Base-by-base conservation (phyloP, 2,329 filamentous ascomycete genomes). In the Cercospora zeina region DNA sequence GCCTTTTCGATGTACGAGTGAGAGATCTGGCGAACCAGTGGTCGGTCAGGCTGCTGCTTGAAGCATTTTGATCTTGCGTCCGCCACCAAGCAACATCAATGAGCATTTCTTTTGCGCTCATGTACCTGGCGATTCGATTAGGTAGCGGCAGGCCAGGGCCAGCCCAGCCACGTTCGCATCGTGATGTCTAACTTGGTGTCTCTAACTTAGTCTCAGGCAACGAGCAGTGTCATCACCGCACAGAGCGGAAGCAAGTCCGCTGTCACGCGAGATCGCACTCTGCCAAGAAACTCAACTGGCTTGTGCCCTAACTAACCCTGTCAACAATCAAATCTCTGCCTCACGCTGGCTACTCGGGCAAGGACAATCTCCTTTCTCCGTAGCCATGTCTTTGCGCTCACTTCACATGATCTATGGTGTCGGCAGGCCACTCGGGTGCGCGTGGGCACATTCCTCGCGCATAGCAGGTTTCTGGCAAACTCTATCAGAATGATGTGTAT, bases 401-500 rank as follows among this genome's bases (percentile, higher is more conserved):
- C 13, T 24, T 1, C 19, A 45, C 16, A 49, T n/a, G 42, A 24
- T 27, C 13, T 6, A 11, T 9, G 13, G 24, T 13, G 13, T 19
- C 27, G 42, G 42, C 4, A 27, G 42, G 27, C 6, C 42, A 8
- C 14, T 24, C 9, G 21, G 21, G 14, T 9, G 42, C 24, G 42
- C 21, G 13, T 49, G 21, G 42, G n/a, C 19, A 21, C 42, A 33
- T n/a, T 34, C 10, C 27, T 14, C 16, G 49, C 16, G 27, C 49
- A 33, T 34, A 58, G 36, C 59, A 58, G 54, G 59, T 62, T 62
- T 58, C 50, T 42, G 49, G 36, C n/a, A 36, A 62, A 62, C 51
- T 61, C 30, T 55, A 62, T 55, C 58, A 55, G 49, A 51, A 63
- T 63, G 61, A 63, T 57, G 61, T 63, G 51, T 19, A 57, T 31